Evolutionary conservation across 2,329 filamentous ascomycete species (phyloP).

Genomic region (Botrytis fabae): DNA sequence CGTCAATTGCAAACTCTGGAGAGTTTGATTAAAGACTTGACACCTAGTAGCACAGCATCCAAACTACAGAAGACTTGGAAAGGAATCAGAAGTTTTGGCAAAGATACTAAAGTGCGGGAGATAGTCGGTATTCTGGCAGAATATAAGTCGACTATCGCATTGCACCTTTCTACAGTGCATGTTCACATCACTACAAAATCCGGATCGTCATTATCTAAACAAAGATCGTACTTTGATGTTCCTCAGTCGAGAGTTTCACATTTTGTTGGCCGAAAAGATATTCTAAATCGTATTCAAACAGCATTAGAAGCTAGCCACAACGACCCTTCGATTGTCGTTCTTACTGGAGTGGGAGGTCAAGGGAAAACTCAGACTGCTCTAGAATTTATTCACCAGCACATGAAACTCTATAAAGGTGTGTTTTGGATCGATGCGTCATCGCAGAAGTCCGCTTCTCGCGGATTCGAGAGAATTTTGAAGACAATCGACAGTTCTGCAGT

Average conservation of each 20-base stretch:
- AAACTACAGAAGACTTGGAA: constrained; percentile 21
- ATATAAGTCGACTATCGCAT: constrained; percentile 17
- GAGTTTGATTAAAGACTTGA: constrained; percentile 15
- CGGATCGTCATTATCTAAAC: not conserved
- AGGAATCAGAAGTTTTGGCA: constrained; percentile 17
- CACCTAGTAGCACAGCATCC: constrained; percentile 17
- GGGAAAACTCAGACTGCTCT: constrained; percentile 23
- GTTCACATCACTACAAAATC: not conserved
- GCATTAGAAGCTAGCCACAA: not conserved
- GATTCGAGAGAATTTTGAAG: constrained; percentile 28
- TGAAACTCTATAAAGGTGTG: constrained; percentile 21
- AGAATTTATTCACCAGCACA: constrained; percentile 8
- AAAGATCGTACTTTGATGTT: not conserved
- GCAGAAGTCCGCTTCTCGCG: constrained; percentile 18
- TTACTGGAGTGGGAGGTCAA: constrained; percentile 19
- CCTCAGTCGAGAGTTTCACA: constrained; percentile 5
- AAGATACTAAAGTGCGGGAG: constrained; percentile 20
- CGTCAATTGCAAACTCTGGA: constrained; percentile 16
- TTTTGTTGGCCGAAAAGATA: constrained; percentile 15
- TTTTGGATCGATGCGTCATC: constrained; percentile 35
- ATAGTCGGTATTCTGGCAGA: constrained; percentile 13
- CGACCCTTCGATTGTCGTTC: constrained; percentile 13
- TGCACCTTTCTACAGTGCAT: constrained; percentile 16
- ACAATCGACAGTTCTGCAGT: constrained; percentile 17
- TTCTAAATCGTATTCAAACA: not conserved